These are phyloP conservation scores for Stemphylium vesicarium DNA, from an alignment of 2,329 filamentous ascomycete genomes.

Conservation along the genomic window DNA sequence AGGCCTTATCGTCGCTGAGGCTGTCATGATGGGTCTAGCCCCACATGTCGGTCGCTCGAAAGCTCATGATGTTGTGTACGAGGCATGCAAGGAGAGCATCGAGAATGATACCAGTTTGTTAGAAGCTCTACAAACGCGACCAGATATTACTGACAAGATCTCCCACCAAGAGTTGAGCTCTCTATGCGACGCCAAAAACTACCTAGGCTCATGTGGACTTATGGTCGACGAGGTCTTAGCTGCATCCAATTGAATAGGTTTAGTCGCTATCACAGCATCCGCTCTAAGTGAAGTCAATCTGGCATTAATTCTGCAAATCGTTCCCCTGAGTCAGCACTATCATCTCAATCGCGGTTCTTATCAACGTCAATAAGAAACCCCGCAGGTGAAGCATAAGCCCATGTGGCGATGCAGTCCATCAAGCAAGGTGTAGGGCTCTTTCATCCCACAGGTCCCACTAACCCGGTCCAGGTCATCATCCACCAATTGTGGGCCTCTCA, in stretches of 20 bases:
- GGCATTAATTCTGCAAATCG: not conserved
- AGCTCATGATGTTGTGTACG: constrained; percentile 64
- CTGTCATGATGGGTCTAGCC: constrained; percentile 68
- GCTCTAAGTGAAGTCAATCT: not conserved
- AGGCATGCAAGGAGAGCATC: constrained; percentile 59
- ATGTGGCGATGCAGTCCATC: constrained; percentile 12
- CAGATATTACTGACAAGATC: constrained; percentile 53
- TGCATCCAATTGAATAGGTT: constrained; percentile 30
- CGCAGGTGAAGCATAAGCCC: constrained; percentile 18
- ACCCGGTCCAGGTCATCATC: constrained; percentile 21
- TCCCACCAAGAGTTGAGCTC: constrained; percentile 57
- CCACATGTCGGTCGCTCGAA: constrained; percentile 58
- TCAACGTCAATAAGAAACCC: constrained; percentile 8
- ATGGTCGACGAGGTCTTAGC: constrained; percentile 47
- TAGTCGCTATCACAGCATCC: not conserved
- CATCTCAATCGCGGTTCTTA: not conserved
- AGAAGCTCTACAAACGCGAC: constrained; percentile 51
- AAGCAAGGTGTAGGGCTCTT: not conserved
- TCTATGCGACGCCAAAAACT: constrained; percentile 62
- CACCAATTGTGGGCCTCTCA: constrained; percentile 25
- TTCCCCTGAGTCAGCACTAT: constrained; percentile 15
- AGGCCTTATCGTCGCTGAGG: constrained; percentile 64
- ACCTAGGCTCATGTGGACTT: constrained; percentile 47
- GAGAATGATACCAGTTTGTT: constrained; percentile 53
- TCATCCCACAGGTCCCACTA: constrained; percentile 23